Conservation (phyloP, 2,329 filamentous ascomycete genomes). For the Aspergillus puulaauensis region DNA sequence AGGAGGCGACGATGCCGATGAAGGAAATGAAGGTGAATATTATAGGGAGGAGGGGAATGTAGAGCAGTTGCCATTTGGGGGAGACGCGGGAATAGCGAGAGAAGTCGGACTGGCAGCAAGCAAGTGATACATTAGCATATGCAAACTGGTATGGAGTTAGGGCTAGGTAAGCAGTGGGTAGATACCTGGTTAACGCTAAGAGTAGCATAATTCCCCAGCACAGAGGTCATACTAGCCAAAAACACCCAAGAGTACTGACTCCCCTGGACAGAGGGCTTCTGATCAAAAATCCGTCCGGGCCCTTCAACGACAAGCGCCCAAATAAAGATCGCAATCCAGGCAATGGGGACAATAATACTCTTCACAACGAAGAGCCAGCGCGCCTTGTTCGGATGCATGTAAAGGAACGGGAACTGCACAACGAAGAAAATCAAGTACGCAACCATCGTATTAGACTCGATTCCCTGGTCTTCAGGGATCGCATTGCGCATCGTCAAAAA, state of each 20-base stretch:
- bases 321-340: slow-evolving; percentile 62
- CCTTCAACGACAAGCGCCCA: slow-evolving; percentile 61
- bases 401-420: slow-evolving; percentile 47
- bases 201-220: slow-evolving; percentile 53
- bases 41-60: slow-evolving; percentile 52
- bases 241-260: slow-evolving; percentile 56
- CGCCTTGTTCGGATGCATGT: slow-evolving; percentile 43
- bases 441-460: slow-evolving; percentile 48
- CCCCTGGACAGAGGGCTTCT: slow-evolving; percentile 48
- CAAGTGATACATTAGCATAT: background rate
- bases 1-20: slow-evolving; percentile 46
- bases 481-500: slow-evolving; percentile 37
- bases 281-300: slow-evolving; percentile 49
- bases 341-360: slow-evolving; percentile 52
- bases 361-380: slow-evolving; percentile 41
- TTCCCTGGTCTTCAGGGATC: slow-evolving; percentile 43
- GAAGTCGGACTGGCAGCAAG: slow-evolving; percentile 52
- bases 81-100: slow-evolving; percentile 51
- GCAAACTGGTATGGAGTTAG: background rate
- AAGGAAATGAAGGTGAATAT: slow-evolving; percentile 55
- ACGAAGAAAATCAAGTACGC: slow-evolving; percentile 47
- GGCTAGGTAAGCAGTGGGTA: background rate
- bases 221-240: slow-evolving; percentile 50
- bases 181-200: slow-evolving; percentile 50
- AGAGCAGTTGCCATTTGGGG: slow-evolving; percentile 51